Conservation (phyloP, 1,284 basidiomycete genomes). For the Pulchroboletus neoregius region DNA sequence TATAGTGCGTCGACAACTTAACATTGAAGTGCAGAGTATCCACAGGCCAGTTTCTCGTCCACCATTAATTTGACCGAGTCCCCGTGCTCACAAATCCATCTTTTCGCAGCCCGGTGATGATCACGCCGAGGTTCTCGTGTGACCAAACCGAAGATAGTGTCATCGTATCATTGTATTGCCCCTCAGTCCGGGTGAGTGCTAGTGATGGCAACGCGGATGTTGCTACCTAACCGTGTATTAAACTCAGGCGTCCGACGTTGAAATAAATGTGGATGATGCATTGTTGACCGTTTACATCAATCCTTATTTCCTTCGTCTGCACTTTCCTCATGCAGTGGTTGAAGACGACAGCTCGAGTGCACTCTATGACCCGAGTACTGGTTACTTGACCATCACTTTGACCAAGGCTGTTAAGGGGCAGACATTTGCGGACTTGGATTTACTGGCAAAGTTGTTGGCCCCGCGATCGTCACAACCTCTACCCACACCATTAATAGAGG, state of each 20-base stretch:
- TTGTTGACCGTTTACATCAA: conserved; percentile 72
- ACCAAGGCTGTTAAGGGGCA: conserved; percentile 64
- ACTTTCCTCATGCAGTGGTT: conserved; percentile 56
- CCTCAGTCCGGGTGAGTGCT: conserved; percentile 66
- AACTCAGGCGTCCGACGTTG: conserved; percentile 68
- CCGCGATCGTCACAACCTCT: conserved; percentile 45
- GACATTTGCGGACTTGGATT: conserved; percentile 69
- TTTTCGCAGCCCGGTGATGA: conserved; percentile 44
- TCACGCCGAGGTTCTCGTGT: conserved; percentile 76
- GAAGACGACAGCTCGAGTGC: conserved; percentile 73
- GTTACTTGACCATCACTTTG: conserved; percentile 65
- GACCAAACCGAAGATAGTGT: conserved; percentile 61
- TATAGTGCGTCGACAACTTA: not conserved
- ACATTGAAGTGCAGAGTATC: not conserved
- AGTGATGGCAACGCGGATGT: conserved; percentile 8
- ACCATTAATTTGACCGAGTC: not conserved
- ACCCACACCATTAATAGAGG: conserved; percentile 57
- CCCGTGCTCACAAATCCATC: conserved; percentile 1
- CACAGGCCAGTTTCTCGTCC: not conserved
- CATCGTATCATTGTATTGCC: conserved; percentile 65
- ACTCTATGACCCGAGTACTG: conserved; percentile 66
- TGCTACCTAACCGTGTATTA: conserved; percentile 17
- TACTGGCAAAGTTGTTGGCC: conserved; percentile 70
- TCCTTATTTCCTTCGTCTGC: conserved; percentile 76
- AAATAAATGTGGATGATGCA: conserved; percentile 69